Evolutionary conservation across 441 rosid genomes (phyloP).

Genomic region (Brassica balearica): DNA sequence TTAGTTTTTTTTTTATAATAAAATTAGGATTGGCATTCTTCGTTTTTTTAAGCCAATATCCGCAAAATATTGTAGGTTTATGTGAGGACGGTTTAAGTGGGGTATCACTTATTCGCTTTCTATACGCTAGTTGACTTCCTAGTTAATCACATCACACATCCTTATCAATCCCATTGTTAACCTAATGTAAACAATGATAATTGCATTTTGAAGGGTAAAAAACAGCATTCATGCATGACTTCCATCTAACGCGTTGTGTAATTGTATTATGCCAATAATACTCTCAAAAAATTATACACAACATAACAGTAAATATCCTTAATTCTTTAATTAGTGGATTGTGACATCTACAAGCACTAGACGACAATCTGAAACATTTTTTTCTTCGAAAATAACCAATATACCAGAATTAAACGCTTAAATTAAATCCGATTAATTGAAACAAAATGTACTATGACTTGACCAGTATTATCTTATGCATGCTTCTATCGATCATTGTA

Average conservation of each 20-base stretch:
- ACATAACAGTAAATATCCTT: not conserved
- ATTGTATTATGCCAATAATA: not conserved
- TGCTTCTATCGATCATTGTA: not conserved
- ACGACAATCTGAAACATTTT: not conserved
- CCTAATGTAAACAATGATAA: not conserved
- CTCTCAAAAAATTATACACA: not conserved
- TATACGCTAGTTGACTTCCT: conserved; percentile 59
- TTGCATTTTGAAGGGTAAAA: not conserved
- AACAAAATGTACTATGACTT: not conserved
- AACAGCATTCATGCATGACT: conserved; percentile 17
- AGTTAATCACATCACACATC: conserved; percentile 16
- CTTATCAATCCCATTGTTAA: conserved; percentile 12
- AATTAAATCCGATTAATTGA: not conserved
- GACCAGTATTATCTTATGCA: not conserved
- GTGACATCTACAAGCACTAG: not conserved
- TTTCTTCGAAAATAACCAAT: not conserved
- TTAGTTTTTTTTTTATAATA: not conserved
- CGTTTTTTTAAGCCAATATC: conserved; percentile 26
- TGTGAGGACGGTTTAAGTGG: conserved; percentile 66
- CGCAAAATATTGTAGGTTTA: conserved; percentile 23
- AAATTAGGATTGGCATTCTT: conserved; percentile 22
- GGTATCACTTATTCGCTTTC: conserved; percentile 41
- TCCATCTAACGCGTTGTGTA: not conserved
- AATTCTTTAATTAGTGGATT: not conserved
- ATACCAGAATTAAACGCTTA: not conserved